A percentile compares a stretch with the other conserved stretches of the same genome.
Evolutionary conservation across 2,329 filamentous ascomycete species (phyloP).

Genomic region (Lachnellula hyalina): DNA sequence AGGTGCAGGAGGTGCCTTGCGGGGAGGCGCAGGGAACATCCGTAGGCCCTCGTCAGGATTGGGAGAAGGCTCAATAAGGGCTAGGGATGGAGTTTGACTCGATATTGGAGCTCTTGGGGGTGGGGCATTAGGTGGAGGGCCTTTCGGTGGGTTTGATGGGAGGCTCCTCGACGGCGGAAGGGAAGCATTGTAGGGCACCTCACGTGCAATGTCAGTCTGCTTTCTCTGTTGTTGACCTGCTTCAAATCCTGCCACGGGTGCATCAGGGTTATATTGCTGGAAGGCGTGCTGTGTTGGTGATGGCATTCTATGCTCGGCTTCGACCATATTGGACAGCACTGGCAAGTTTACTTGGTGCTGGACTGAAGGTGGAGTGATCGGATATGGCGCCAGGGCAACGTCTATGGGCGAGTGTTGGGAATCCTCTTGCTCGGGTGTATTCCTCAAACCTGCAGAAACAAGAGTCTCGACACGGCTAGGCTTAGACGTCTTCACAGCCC

Average conservation of each 20-base stretch:
- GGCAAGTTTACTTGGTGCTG: not conserved
- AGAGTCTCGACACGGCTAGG: conserved; percentile 19
- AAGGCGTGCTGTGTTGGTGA: conserved; percentile 55
- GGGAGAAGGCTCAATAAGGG: conserved; percentile 37
- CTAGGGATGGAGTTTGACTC: conserved; percentile 26
- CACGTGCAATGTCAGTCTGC: conserved; percentile 38
- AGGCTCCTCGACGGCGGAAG: conserved; percentile 53
- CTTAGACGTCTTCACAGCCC: conserved; percentile 9
- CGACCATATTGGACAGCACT: conserved; percentile 37
- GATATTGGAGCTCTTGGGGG: conserved; percentile 24
- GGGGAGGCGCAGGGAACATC: conserved; percentile 53
- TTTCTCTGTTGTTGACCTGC: conserved; percentile 40
- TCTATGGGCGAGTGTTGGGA: conserved; percentile 52
- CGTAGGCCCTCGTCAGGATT: conserved; percentile 43
- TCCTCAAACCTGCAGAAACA: conserved; percentile 26
- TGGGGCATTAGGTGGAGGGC: conserved; percentile 26
- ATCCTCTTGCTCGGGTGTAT: conserved; percentile 18
- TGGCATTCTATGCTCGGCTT: conserved; percentile 55
- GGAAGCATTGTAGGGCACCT: conserved; percentile 45
- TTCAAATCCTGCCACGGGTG: conserved; percentile 28
- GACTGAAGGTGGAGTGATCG: conserved; percentile 55
- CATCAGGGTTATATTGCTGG: conserved; percentile 45
- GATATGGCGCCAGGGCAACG: conserved; percentile 55
- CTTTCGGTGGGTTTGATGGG: conserved; percentile 37
- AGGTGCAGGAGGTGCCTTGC: conserved; percentile 82